These are phyloP conservation scores for Microbotryum saponariae DNA, from an alignment of 1,284 basidiomycete species.

Conservation along the genomic window DNA sequence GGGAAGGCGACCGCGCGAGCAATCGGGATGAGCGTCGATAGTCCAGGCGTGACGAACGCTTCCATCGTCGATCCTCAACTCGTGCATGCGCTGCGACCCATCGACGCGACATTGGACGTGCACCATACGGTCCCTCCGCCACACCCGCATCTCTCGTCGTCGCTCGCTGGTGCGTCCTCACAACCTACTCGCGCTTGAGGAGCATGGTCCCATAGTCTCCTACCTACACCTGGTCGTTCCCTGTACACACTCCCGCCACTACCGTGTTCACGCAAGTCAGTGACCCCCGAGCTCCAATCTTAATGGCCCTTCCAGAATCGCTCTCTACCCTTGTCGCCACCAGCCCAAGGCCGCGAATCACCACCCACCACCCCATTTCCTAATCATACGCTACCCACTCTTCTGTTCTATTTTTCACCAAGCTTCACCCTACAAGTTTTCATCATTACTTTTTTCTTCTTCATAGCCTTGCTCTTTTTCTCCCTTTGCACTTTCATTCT, in stretches of 20 bases:
- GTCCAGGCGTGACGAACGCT: slow-evolving; percentile 20
- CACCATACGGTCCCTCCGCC: slow-evolving; percentile 29
- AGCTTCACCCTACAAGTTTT: neutral
- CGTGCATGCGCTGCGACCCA: slow-evolving; percentile 28
- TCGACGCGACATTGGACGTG: slow-evolving; percentile 24
- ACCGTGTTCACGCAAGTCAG: neutral
- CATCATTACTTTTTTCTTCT: neutral
- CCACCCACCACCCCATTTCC: neutral
- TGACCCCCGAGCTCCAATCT: neutral
- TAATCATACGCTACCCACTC: neutral
- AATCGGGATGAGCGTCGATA: slow-evolving; percentile 28
- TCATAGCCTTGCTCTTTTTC: neutral
- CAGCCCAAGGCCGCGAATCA: neutral
- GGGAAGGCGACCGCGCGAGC: slow-evolving; percentile 20
- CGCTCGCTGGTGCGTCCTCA: neutral
- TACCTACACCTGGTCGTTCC: neutral
- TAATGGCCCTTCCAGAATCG: neutral
- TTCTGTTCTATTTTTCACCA: neutral
- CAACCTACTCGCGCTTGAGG: neutral
- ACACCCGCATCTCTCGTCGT: slow-evolving; percentile 13
- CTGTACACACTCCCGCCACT: no score
- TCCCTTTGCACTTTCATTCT: neutral
- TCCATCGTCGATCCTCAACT: slow-evolving; percentile 29
- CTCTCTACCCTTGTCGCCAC: neutral
- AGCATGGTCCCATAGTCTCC: no score